Base-by-base conservation (phyloP, 225 moss, liverwort and hornwort species). In the Rhytidiadelphus loreus region DNA sequence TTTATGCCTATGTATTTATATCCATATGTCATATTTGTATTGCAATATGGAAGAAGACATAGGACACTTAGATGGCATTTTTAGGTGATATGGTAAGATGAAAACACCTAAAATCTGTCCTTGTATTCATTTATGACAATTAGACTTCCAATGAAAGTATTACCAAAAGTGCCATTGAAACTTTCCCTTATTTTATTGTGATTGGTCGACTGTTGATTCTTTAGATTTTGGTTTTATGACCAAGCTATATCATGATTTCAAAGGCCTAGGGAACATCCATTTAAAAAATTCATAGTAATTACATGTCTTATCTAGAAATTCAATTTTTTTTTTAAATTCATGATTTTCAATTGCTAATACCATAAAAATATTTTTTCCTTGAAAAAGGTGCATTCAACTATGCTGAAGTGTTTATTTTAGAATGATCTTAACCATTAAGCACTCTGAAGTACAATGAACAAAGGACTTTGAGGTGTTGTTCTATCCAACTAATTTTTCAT, bases 51-150 rank as follows among this genome's bases (percentile, higher is more conserved):
- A 1, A 48, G 52, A 33, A 2, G 7, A 12, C 1, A 52, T 21
- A 0, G 4, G 22, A 17, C 32, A 33, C 8, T 75, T 75, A 4
- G 2, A 0, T 33, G 29, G 8, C 35, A 52, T 21, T 52, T 76
- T 33, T 8, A 2, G 22, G 0, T 52, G 22, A 75, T 13, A 7
- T 4, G 3, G 17, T 1, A 29, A 73, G 3, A 17, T 29, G 4
- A 46, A 29, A 73, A 30, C 3, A 70, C 8, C 5, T 2, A 10
- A n/a, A 17, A 30, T 1, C 1, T 0, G 0, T 73, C 19, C 3
- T 0, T 18, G 0, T 19, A 48, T 7, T 0, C 29, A 46, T 29
- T 46, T 2, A 0, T 28, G 3, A 18, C 4, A 46, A 18, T 18
- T 29, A 29, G 4, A 72, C 10, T 72, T 29, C 5, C 0, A 10